phyloP scores from a whole-genome alignment of 1,284 basidiomycete genomes.

The Coniferiporia sulphurascens region DNA sequence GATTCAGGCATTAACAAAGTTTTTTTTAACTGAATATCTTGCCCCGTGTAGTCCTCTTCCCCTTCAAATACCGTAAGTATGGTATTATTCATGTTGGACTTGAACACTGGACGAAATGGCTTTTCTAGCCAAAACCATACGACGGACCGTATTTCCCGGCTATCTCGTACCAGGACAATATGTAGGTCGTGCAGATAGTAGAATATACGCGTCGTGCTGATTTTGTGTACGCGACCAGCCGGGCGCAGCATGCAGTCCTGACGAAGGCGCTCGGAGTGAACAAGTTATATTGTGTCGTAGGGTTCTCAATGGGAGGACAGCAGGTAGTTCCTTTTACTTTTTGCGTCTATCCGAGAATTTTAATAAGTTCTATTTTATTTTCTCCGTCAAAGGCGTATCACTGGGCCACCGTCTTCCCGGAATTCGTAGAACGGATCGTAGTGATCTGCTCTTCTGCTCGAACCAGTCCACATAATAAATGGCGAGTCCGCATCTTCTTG shows the following conservation, averaged over 20 bases:
- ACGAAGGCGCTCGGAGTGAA: conserved; percentile 44
- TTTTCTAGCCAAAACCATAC: conserved; percentile 33
- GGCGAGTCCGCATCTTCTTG: conserved; percentile 21
- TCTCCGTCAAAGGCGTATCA: conserved; percentile 27
- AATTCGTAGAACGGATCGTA: conserved; percentile 34
- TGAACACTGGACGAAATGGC: not conserved
- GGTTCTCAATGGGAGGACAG: conserved; percentile 62
- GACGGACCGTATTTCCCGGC: conserved; percentile 40
- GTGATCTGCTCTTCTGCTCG: conserved; percentile 33
- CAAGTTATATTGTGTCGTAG: conserved; percentile 46
- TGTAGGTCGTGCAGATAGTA: conserved; percentile 31
- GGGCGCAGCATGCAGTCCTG: conserved; percentile 51
- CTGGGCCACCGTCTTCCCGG: conserved; percentile 33
- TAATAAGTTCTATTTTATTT: not conserved
- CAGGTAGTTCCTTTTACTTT: conserved; percentile 34
- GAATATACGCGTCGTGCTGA: not conserved
- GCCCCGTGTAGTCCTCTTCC: conserved; percentile 43
- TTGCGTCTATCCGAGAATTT: not conserved
- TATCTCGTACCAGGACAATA: conserved; percentile 51
- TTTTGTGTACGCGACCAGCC: conserved; percentile 30
- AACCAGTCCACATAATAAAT: conserved; percentile 36
- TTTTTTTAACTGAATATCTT: not conserved
- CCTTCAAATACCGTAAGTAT: conserved; percentile 52
- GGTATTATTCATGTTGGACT: not conserved
- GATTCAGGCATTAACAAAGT: not conserved